Percentiles rank a stretch among this genome's conserved stretches.
Conservation (phyloP, 2,329 filamentous ascomycete species). For the Alternaria solani region DNA sequence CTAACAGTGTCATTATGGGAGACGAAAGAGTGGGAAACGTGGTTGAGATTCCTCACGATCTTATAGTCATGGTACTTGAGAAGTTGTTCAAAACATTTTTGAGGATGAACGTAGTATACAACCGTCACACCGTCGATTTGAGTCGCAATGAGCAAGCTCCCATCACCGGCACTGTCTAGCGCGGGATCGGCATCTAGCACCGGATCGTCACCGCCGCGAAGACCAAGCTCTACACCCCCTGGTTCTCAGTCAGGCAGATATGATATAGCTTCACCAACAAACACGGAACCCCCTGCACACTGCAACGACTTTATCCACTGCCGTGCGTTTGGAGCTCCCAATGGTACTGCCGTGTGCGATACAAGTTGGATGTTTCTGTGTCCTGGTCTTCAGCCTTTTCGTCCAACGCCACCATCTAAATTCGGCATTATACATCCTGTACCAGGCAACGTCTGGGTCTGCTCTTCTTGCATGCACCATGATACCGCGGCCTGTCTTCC, state of each 20-base stretch:
- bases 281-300: background rate
- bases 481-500: background rate
- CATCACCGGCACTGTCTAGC: background rate
- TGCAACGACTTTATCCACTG: background rate
- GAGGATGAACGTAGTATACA: background rate
- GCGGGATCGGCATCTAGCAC: background rate
- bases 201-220: background rate
- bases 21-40: background rate
- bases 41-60: background rate
- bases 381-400: background rate
- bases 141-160: background rate
- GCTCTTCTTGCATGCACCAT: background rate
- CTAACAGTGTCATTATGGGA: background rate
- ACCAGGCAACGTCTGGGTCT: background rate
- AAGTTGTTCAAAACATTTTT: background rate
- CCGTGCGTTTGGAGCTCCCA: background rate
- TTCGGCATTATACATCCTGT: background rate
- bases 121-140: background rate
- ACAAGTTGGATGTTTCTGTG: background rate
- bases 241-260: background rate
- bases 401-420: background rate
- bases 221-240: background rate
- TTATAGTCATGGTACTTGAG: background rate
- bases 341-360: background rate
- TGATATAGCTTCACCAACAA: background rate